Conservation (phyloP, 106 monocot genomes). For the Alisma plantagoaquatica region DNA sequence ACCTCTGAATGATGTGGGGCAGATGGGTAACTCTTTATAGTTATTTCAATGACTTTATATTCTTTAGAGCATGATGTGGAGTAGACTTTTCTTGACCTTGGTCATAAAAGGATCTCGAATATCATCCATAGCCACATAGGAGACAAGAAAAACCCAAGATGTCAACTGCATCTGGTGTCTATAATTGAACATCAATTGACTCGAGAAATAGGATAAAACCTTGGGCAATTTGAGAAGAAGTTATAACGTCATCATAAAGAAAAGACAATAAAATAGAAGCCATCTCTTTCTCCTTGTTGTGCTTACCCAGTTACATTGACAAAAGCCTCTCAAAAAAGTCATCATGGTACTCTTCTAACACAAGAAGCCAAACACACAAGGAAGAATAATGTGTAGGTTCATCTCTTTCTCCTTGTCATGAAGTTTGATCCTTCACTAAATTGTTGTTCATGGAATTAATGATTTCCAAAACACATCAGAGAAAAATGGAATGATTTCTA, state of each 20-base stretch:
- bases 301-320: constrained; percentile 75
- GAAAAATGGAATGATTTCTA: too few relatives aligned
- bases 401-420: too few relatives aligned
- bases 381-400: too few relatives aligned
- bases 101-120: constrained; percentile 69
- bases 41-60: constrained; percentile 38
- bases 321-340: constrained; percentile 79
- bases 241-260: constrained; percentile 57
- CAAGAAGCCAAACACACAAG: too few relatives aligned
- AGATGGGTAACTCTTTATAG: constrained; percentile 70
- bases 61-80: constrained; percentile 41
- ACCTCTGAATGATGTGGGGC: constrained; percentile 84
- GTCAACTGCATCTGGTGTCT: constrained; percentile 62
- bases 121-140: constrained; percentile 81
- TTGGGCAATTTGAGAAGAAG: constrained; percentile 38
- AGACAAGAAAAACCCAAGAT: constrained; percentile 70
- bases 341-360: constrained; percentile 42
- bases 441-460: too few relatives aligned
- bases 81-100: constrained; percentile 35
- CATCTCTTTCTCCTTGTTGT: constrained; percentile 93
- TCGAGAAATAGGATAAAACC: constrained; percentile 71
- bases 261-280: constrained; percentile 73
- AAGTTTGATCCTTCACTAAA: too few relatives aligned
- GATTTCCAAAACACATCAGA: too few relatives aligned
- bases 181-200: constrained; percentile 54